These are phyloP conservation scores for Talaromyces sp. DNA, from an alignment of 2,329 filamentous ascomycete genomes.

Conservation along the genomic window DNA sequence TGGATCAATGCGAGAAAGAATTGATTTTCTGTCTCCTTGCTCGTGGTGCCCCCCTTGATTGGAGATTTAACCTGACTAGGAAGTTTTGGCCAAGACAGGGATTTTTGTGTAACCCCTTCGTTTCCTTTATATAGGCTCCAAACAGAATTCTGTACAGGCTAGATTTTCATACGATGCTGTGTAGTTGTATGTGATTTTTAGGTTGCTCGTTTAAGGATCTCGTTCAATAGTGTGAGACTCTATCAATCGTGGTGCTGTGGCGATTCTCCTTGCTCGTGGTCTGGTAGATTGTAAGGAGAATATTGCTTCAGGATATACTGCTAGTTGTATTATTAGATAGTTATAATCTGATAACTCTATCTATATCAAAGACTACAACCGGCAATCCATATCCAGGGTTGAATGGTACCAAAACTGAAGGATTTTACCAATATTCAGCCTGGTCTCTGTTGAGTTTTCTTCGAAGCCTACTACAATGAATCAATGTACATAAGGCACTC, in stretches of 20 bases:
- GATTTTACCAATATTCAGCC: too few relatives aligned
- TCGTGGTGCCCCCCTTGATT: slow-evolving; percentile 1
- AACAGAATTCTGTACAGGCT: too few relatives aligned
- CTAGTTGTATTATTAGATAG: not conserved
- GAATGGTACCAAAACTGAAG: not conserved
- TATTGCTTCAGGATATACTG: not conserved
- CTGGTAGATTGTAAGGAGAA: not conserved
- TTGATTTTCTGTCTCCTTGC: not conserved
- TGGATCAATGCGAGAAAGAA: not conserved
- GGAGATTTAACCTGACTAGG: not conserved
- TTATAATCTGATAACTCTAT: not conserved
- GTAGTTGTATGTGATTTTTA: not conserved
- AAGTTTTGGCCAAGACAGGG: not conserved
- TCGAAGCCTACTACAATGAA: not conserved
- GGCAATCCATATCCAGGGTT: not conserved
- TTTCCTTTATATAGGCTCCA: too few relatives aligned
- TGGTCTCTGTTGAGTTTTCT: too few relatives aligned
- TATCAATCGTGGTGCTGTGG: not conserved
- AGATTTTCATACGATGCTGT: too few relatives aligned
- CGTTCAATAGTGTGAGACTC: not conserved
- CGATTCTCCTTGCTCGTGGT: not conserved
- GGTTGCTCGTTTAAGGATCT: not conserved
- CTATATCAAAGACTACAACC: not conserved
- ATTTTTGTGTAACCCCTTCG: not conserved
- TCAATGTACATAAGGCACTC: not conserved